Percentiles rank a stretch among this genome's conserved stretches.
Evolutionary conservation across 495 filamentous ascomycete genomes (phyloP).

Genomic region (Neurospora cerealis): DNA sequence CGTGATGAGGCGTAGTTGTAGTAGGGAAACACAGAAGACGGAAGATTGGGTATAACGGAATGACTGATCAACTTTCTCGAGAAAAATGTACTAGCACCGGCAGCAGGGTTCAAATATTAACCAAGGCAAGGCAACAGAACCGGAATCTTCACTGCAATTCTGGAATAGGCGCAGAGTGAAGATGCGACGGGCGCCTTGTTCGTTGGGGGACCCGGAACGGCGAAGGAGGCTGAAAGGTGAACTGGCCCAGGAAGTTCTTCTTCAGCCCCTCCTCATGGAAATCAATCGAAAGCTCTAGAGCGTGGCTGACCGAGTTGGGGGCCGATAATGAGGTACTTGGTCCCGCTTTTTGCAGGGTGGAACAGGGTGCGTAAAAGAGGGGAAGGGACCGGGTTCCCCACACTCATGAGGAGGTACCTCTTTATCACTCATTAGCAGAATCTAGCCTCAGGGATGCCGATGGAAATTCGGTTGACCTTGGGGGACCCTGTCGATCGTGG

Average conservation of each 20-base stretch:
- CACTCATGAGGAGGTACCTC: neutral
- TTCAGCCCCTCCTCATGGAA: conserved; percentile 30
- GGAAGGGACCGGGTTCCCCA: neutral
- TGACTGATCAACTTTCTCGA: neutral
- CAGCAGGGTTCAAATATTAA: neutral
- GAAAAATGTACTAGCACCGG: neutral
- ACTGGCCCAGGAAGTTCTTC: neutral
- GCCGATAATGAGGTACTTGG: conserved; percentile 15
- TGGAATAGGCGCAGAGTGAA: neutral
- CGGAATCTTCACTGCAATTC: neutral
- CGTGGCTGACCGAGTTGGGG: conserved; percentile 17
- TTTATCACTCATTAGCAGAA: conserved; percentile 3
- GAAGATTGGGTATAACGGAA: neutral
- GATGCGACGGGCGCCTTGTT: neutral
- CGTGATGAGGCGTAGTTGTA: neutral
- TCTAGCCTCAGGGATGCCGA: conserved; percentile 3
- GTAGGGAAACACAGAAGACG: neutral
- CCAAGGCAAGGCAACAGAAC: neutral
- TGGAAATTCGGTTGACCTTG: conserved; percentile 7
- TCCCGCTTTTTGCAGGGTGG: neutral
- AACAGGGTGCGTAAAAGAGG: neutral
- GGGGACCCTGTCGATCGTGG: conserved; percentile 10
- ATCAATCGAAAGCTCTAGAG: conserved; percentile 28
- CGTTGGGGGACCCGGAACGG: neutral
- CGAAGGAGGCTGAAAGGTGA: neutral